Conservation (phyloP, 805 yeast species). For the Kodamaea leandrae region DNA sequence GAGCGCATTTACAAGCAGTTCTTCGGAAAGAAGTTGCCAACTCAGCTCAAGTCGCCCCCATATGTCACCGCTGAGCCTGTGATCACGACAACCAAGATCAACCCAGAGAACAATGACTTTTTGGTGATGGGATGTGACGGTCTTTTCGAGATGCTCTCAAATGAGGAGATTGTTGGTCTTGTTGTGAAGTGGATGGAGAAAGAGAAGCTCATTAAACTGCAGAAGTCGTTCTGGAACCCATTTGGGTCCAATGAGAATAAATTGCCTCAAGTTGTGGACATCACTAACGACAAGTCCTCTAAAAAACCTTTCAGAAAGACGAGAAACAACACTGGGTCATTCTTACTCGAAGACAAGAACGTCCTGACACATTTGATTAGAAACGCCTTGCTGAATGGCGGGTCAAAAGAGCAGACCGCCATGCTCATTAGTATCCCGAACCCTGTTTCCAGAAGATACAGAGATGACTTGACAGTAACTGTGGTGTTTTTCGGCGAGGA, state of each 20-base stretch:
- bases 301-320: slow-evolving; percentile 72
- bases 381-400: slow-evolving; percentile 86
- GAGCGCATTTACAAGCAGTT: slow-evolving; percentile 68
- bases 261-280: slow-evolving; percentile 62
- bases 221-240: slow-evolving; percentile 45
- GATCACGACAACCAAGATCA: slow-evolving; percentile 73
- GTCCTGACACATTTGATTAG: slow-evolving; percentile 91
- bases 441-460: slow-evolving; percentile 84
- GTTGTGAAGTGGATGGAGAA: slow-evolving; percentile 92
- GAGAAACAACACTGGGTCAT: slow-evolving; percentile 38
- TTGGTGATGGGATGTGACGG: slow-evolving; percentile 95
- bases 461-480: slow-evolving; percentile 95
- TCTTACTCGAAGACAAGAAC: slow-evolving; percentile 75
- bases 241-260: slow-evolving; percentile 44
- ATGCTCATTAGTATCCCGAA: slow-evolving; percentile 88
- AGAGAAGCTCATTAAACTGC: slow-evolving; percentile 57
- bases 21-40: slow-evolving; percentile 77
- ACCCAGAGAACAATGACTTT: slow-evolving; percentile 73
- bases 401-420: slow-evolving; percentile 81
- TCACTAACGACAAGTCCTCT: slow-evolving; percentile 56
- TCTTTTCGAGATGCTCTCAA: slow-evolving; percentile 82
- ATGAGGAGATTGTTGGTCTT: slow-evolving; percentile 87
- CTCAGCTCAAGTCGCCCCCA: slow-evolving; percentile 81
- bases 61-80: slow-evolving; percentile 97
- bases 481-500: slow-evolving; percentile 87